Percentiles rank a stretch among this genome's conserved stretches.
phyloP scores from a whole-genome alignment of 2,329 filamentous ascomycete species.

The Penicillium sp. region DNA sequence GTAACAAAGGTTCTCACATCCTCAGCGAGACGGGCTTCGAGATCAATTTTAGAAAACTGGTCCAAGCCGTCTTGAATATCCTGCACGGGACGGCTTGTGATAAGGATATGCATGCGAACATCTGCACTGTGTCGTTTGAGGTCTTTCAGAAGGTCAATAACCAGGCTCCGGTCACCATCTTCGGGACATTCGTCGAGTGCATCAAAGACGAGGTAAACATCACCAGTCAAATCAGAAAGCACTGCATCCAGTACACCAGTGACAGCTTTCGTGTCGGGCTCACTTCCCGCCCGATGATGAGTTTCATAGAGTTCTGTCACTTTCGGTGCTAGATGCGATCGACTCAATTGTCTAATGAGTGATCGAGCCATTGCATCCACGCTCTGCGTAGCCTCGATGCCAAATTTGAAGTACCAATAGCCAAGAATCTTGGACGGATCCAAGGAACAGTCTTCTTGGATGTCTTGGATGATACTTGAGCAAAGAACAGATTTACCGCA shows the following conservation, averaged over 20 bases:
- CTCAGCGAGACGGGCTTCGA: background rate
- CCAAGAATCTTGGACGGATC: background rate
- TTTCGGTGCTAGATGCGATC: background rate
- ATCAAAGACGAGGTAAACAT: background rate
- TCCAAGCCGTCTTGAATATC: background rate
- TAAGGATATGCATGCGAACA: too few relatives aligned
- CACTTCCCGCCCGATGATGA: background rate
- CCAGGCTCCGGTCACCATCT: too few relatives aligned
- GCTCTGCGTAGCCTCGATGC: background rate
- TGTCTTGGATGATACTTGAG: slow-evolving; percentile 1
- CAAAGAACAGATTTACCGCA: slow-evolving; percentile 2
- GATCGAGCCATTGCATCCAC: background rate
- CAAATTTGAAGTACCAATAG: background rate
- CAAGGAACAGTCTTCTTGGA: background rate
- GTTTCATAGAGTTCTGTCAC: background rate
- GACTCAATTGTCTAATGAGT: background rate
- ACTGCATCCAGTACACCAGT: background rate
- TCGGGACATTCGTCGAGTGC: background rate
- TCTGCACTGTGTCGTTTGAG: too few relatives aligned
- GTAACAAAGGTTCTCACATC: background rate
- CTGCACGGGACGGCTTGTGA: background rate
- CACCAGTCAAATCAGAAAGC: background rate
- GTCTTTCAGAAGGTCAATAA: too few relatives aligned
- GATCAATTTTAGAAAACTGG: background rate
- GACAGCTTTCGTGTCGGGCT: background rate